Evolutionary conservation across 2,329 filamentous ascomycete species (phyloP).

Genomic region (Claviceps citrina): DNA sequence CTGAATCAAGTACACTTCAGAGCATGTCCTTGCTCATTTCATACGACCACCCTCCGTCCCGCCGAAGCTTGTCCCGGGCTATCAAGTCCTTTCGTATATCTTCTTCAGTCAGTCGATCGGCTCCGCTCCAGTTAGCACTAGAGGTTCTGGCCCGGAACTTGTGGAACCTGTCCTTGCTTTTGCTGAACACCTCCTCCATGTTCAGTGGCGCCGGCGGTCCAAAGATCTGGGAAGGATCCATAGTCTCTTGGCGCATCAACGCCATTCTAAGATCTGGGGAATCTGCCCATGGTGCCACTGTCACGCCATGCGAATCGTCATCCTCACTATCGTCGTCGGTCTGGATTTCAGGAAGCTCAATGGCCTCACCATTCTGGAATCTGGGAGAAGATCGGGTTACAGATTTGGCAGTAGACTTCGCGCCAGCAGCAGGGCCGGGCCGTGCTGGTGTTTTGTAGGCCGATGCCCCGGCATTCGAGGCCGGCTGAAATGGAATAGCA

Average conservation of each 20-base stretch:
- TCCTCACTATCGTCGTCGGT: slow-evolving; percentile 89
- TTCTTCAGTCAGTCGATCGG: slow-evolving; percentile 72
- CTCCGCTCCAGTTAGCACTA: slow-evolving; percentile 82
- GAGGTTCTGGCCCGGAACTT: slow-evolving; percentile 84
- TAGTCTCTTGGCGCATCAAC: slow-evolving; percentile 65
- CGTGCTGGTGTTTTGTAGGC: slow-evolving; percentile 59
- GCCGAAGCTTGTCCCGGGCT: slow-evolving; percentile 61
- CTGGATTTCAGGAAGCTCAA: slow-evolving; percentile 85
- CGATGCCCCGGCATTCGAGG: slow-evolving; percentile 36
- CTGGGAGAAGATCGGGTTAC: slow-evolving; percentile 57
- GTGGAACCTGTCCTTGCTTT: slow-evolving; percentile 70
- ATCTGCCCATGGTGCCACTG: slow-evolving; percentile 71
- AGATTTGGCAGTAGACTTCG: slow-evolving; percentile 46
- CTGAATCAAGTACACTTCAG: slow-evolving; percentile 12
- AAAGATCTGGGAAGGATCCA: slow-evolving; percentile 76
- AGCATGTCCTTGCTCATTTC: slow-evolving; percentile 35
- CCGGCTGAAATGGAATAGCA: slow-evolving; percentile 77
- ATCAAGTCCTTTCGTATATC: slow-evolving; percentile 70
- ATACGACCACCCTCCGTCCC: slow-evolving; percentile 77
- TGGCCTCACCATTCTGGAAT: slow-evolving; percentile 77
- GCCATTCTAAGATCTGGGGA: slow-evolving; percentile 65
- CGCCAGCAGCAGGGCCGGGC: slow-evolving; percentile 24
- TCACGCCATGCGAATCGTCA: slow-evolving; percentile 35
- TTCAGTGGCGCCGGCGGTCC: slow-evolving; percentile 75
- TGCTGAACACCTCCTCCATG: slow-evolving; percentile 93